phyloP scores from a whole-genome alignment of 73 alveolate genomes.

The Paramecium biaurelia region DNA sequence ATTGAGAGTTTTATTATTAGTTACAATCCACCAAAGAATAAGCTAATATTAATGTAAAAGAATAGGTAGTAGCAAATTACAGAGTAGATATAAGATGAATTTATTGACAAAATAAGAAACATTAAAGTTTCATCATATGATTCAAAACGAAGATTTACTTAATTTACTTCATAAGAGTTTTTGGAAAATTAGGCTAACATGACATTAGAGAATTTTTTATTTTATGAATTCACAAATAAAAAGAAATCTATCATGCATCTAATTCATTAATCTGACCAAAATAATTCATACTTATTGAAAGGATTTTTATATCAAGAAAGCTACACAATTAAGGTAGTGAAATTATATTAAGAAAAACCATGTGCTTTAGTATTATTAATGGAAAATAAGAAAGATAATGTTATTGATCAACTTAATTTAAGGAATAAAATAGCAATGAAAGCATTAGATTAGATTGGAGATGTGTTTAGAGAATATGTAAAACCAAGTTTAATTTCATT shows the following conservation, averaged over 20 bases:
- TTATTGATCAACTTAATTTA: neutral
- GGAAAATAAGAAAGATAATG: conserved; percentile 13
- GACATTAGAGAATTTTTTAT: neutral
- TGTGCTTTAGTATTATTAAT: neutral
- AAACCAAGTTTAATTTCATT: neutral
- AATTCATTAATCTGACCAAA: neutral
- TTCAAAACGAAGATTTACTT: neutral
- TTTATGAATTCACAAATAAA: neutral
- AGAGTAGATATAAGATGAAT: neutral
- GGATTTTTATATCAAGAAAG: neutral
- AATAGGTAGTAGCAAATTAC: neutral
- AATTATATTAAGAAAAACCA: neutral
- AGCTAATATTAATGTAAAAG: neutral
- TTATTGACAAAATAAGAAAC: neutral
- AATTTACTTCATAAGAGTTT: neutral
- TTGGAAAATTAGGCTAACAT: neutral
- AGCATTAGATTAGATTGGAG: neutral
- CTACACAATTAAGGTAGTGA: neutral
- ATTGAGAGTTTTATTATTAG: neutral
- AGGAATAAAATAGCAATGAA: neutral
- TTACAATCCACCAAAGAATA: neutral
- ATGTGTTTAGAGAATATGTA: neutral
- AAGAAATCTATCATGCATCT: neutral
- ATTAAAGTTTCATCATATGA: neutral
- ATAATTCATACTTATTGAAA: neutral